Evolutionary conservation across 2,329 filamentous ascomycete genomes (phyloP), one percentile per base, ranked within the genome.

Genomic region (Colletotrichum viniferum): DNA sequence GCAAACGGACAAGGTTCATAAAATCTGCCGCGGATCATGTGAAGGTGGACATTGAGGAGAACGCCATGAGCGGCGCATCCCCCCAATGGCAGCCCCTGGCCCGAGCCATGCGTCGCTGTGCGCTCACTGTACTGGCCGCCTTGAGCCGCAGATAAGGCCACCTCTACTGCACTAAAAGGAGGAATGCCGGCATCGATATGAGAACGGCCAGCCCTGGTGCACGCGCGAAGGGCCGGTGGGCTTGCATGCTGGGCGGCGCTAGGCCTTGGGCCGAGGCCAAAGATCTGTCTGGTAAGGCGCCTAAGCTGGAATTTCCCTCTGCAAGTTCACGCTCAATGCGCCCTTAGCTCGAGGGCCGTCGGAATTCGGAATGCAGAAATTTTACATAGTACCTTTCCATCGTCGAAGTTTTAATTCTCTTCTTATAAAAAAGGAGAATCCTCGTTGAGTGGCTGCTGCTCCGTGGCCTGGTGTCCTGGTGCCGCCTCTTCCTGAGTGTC

Each of bases 1-100:
- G 38, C 66, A 32, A 38, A 38, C 36, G 43, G 43, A 52, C 43
- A 52, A 52, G 43, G 43, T 52, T 21, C 43, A 21, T 21, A 18
- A 62, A 13, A 14, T 58, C 36, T 67, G 56, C 56, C 63, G 56
- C 34, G 69, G 73, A 76, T 76, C 73, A 76, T 76, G 73, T 76
- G 73, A 76, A 76, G 32, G 69, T 76, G 43, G 73, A 69, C 64
- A 69, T 73, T 60, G 21, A 7, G 34, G n/a, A 63, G 36, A 67
- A 38, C 62, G 69, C 69, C 34, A 68, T 32, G 62, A 64, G 32
- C 69, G 34, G 24, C 26, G n/a, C 52, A 60, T 12, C 18, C 18
- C 32, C 55, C 34, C 38, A 74, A 74, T 72, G 72, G 34, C 18
- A 64, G 32, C 26, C 65, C 56, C 43, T 69, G 38, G 9, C 32